These are phyloP conservation scores for Metroxylon sagu DNA, from an alignment of 176 grass and related monocot genomes.

Conservation along the genomic window DNA sequence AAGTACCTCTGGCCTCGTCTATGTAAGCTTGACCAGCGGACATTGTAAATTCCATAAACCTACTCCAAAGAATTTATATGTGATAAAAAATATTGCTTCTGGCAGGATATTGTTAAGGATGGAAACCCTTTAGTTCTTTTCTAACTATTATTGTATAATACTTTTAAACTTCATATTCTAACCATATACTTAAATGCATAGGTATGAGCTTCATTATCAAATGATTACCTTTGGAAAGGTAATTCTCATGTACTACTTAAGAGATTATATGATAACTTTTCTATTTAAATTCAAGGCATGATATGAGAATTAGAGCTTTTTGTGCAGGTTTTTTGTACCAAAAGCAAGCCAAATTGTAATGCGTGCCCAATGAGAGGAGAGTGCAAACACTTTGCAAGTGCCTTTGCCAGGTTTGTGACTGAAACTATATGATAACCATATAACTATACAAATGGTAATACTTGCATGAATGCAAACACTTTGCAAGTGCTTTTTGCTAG, in stretches of 20 bases:
- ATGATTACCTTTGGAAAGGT: constrained; percentile 69
- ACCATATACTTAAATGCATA: constrained; percentile 22
- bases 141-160: constrained; percentile 2
- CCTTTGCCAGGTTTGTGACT: constrained; percentile 29
- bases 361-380: constrained; percentile 33
- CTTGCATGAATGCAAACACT: too few species aligned
- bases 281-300: neutral
- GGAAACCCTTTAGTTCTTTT: neutral
- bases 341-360: constrained; percentile 37
- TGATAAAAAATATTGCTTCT: neutral
- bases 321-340: constrained; percentile 39
- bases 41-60: constrained; percentile 54
- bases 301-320: constrained; percentile 15
- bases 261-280: neutral
- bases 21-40: constrained; percentile 79
- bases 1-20: constrained; percentile 94
- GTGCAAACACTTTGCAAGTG: constrained; percentile 36
- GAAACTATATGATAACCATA: constrained; percentile 1
- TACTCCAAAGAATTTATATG: neutral
- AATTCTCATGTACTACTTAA: constrained; percentile 5
- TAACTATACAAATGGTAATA: too few species aligned
- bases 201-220: constrained; percentile 45
- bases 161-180: constrained; percentile 10
- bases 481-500: neutral
- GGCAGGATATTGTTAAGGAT: constrained; percentile 15